phyloP scores from a whole-genome alignment of 2,329 filamentous ascomycete species.

The Ilyonectria sp. region DNA sequence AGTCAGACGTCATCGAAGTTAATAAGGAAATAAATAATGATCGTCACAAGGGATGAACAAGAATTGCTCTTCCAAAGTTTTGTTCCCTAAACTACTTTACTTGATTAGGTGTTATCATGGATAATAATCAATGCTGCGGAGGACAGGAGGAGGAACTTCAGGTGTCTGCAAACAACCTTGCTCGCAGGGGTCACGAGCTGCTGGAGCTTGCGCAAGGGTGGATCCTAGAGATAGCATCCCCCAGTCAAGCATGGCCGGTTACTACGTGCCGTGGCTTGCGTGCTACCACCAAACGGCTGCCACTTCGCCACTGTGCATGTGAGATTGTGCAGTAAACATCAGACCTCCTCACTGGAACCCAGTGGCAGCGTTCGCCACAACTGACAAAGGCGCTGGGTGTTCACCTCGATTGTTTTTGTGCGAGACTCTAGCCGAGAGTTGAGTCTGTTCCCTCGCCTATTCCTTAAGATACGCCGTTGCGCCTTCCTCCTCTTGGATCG shows the following conservation, averaged over 20 bases:
- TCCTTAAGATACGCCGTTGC: background rate
- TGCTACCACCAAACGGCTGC: background rate
- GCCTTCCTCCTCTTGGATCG: background rate
- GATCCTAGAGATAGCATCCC: slow-evolving; percentile 35
- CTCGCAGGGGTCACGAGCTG: slow-evolving; percentile 43
- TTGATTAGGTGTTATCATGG: too few relatives aligned
- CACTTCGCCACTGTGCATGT: background rate
- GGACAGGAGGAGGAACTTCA: too few relatives aligned
- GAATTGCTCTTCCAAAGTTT: too few relatives aligned
- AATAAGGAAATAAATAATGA: too few relatives aligned
- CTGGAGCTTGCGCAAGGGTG: slow-evolving; percentile 39
- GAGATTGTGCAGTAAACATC: slow-evolving; percentile 1
- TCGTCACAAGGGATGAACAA: too few relatives aligned
- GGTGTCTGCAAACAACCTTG: background rate
- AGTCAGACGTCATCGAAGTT: too few relatives aligned
- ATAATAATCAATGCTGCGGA: too few relatives aligned
- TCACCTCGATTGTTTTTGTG: too few relatives aligned
- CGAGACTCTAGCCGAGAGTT: background rate
- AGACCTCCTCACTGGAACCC: background rate
- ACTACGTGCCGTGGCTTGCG: background rate
- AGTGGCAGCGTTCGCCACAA: background rate
- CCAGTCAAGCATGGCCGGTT: slow-evolving; percentile 23
- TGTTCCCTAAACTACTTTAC: too few relatives aligned
- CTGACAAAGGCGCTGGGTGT: too few relatives aligned
- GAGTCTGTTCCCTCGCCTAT: background rate